phyloP scores from a whole-genome alignment of 2,329 filamentous ascomycete species.

The Tolypocladium pustulatum region DNA sequence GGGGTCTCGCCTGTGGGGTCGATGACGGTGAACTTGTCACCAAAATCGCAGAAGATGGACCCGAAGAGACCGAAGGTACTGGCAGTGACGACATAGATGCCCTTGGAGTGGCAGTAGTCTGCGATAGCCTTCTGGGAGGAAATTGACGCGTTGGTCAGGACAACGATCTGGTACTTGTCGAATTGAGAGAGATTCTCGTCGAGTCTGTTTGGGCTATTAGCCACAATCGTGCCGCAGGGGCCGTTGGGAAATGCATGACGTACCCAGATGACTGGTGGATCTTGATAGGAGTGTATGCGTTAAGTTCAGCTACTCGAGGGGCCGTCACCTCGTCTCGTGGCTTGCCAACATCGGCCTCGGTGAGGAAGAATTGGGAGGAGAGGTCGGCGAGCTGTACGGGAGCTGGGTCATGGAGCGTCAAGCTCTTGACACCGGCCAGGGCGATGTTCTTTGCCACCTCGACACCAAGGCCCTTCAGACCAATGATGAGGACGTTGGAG shows the following conservation, averaged over 20 bases:
- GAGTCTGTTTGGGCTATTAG: constrained; percentile 39
- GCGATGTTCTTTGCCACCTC: constrained; percentile 99
- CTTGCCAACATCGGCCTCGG: constrained; percentile 79
- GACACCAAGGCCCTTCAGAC: constrained; percentile 86
- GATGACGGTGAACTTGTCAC: constrained; percentile 81
- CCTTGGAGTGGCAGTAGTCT: constrained; percentile 89
- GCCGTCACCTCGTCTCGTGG: constrained; percentile 78
- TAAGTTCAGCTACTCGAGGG: constrained; percentile 85
- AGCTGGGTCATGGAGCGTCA: constrained; percentile 84
- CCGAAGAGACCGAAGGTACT: constrained; percentile 94
- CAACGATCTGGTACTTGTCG: constrained; percentile 85
- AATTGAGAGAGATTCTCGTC: constrained; percentile 69
- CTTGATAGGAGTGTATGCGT: constrained; percentile 86
- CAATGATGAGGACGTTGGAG: constrained; percentile 86
- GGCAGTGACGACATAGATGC: constrained; percentile 78
- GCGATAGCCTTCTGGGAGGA: constrained; percentile 73
- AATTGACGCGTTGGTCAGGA: constrained; percentile 76
- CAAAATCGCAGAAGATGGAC: constrained; percentile 94
- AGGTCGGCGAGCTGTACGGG: constrained; percentile 79
- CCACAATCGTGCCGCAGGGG: constrained; percentile 2
- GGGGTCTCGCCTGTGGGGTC: constrained; percentile 88
- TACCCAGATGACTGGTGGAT: constrained; percentile 56
- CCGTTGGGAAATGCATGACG: neutral
- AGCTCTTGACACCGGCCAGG: constrained; percentile 92
- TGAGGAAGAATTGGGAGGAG: constrained; percentile 95